A percentile compares a stretch with the other conserved stretches of the same genome.
phyloP scores from a whole-genome alignment of 2,329 filamentous ascomycete species.

The Aspergillus phoenicis region DNA sequence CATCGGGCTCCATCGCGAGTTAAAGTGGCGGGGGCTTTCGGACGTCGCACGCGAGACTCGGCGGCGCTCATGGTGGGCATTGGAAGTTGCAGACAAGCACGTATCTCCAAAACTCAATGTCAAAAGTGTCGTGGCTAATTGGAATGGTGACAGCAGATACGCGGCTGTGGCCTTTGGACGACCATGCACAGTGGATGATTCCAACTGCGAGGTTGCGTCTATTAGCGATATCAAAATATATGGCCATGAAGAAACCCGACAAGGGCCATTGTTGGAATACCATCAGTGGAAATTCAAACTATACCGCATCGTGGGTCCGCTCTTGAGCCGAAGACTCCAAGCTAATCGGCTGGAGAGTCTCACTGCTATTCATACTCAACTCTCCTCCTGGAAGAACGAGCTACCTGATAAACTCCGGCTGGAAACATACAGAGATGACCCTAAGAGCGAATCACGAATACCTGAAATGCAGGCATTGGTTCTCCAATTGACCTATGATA shows the following conservation, averaged over 20 bases:
- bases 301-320: slow-evolving; percentile 2
- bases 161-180: slow-evolving; percentile 14
- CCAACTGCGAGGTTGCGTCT: slow-evolving; percentile 5
- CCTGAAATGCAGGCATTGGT: slow-evolving; percentile 12
- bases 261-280: not conserved
- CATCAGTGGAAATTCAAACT: slow-evolving; percentile 6
- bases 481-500: slow-evolving; percentile 16
- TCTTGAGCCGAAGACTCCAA: slow-evolving; percentile 6
- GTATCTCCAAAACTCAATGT: not conserved
- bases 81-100: slow-evolving; percentile 11
- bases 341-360: slow-evolving; percentile 5
- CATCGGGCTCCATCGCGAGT: too few relatives aligned
- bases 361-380: slow-evolving; percentile 1
- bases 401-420: slow-evolving; percentile 11
- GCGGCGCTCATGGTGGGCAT: slow-evolving; percentile 12
- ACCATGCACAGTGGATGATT: slow-evolving; percentile 12
- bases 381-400: slow-evolving; percentile 4
- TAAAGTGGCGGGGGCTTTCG: too few relatives aligned
- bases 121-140: too few relatives aligned
- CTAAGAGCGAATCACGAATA: not conserved
- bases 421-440: slow-evolving; percentile 4
- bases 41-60: not conserved
- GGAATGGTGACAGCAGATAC: slow-evolving; percentile 1
- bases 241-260: not conserved
- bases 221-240: not conserved